Evolutionary conservation across 169 alveolate species (phyloP).

Genomic region (Plasmodium malariae): DNA sequence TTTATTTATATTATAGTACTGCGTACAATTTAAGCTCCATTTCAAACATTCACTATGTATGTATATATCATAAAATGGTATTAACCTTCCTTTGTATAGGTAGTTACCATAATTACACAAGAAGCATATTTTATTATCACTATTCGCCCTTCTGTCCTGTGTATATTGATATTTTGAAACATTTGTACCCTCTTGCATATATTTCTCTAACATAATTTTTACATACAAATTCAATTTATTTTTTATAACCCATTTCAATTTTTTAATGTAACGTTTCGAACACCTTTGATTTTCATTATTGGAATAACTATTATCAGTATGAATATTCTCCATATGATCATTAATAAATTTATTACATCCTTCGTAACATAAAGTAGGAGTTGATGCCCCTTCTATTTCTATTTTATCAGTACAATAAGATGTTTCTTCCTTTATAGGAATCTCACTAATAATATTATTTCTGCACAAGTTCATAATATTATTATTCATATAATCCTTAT

Average conservation of each 20-base stretch:
- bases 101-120: slow-evolving; percentile 54
- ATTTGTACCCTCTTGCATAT: slow-evolving; percentile 29
- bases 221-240: slow-evolving; percentile 58
- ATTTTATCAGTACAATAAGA: too few species aligned
- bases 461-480: too few species aligned
- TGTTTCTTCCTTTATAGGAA: too few species aligned
- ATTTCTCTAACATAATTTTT: slow-evolving; percentile 43
- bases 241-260: slow-evolving; percentile 18
- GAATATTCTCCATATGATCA: too few species aligned
- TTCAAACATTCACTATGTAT: slow-evolving; percentile 83
- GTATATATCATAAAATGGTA: slow-evolving; percentile 83
- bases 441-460: too few species aligned
- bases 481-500: too few species aligned
- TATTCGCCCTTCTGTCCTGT: background rate
- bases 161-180: background rate
- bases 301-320: background rate
- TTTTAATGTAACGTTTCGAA: slow-evolving; percentile 2
- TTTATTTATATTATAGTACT: slow-evolving; percentile 73
- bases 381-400: too few species aligned
- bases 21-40: slow-evolving; percentile 82
- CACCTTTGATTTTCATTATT: slow-evolving; percentile 2
- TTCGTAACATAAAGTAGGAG: too few species aligned
- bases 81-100: slow-evolving; percentile 77
- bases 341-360: too few species aligned
- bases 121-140: slow-evolving; percentile 17